These are phyloP conservation scores for Eutrema japonicum DNA, from an alignment of 345 rosid species.

Conservation along the genomic window DNA sequence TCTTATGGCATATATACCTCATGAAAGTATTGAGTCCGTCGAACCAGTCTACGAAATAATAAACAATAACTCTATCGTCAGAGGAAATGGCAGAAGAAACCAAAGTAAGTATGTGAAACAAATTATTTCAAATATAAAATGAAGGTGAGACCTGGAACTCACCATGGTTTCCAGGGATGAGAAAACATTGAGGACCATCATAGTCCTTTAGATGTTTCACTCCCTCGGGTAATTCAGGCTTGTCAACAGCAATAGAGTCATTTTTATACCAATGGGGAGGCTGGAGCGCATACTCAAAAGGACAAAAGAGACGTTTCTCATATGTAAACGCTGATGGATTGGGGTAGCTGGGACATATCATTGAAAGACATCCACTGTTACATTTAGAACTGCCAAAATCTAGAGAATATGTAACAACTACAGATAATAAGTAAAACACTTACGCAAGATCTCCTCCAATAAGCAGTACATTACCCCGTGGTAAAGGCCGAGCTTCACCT, in stretches of 20 bases:
- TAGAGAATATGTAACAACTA: constrained; percentile 25
- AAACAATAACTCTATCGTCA: constrained; percentile 17
- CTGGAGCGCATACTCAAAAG: constrained; percentile 96
- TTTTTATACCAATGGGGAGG: constrained; percentile 85
- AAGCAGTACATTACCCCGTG: constrained; percentile 76
- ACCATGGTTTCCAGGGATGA: constrained; percentile 99
- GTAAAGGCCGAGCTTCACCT: constrained; percentile 56
- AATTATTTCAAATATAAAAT: constrained; percentile 18
- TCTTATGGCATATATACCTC: constrained; percentile 97
- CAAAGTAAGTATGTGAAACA: constrained; percentile 20
- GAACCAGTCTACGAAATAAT: constrained; percentile 72
- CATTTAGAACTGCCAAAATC: constrained; percentile 11
- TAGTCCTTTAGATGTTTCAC: constrained; percentile 74
- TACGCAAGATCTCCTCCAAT: constrained; percentile 99
- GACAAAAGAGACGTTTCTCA: constrained; percentile 85
- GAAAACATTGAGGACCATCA: constrained; percentile 91
- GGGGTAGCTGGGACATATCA: constrained; percentile 68
- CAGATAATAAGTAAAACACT: constrained; percentile 48
- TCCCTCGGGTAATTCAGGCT: constrained; percentile 85
- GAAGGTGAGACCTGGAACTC: constrained; percentile 45
- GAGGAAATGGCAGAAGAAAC: constrained; percentile 28
- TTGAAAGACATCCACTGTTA: constrained; percentile 18
- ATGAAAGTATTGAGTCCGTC: constrained; percentile 98
- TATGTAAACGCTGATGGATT: constrained; percentile 93
- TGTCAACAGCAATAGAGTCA: constrained; percentile 76